Percentiles rank a stretch among this genome's conserved stretches.
phyloP scores from a whole-genome alignment of 768 basidiomycete genomes.

The Boletus tomentosulus region DNA sequence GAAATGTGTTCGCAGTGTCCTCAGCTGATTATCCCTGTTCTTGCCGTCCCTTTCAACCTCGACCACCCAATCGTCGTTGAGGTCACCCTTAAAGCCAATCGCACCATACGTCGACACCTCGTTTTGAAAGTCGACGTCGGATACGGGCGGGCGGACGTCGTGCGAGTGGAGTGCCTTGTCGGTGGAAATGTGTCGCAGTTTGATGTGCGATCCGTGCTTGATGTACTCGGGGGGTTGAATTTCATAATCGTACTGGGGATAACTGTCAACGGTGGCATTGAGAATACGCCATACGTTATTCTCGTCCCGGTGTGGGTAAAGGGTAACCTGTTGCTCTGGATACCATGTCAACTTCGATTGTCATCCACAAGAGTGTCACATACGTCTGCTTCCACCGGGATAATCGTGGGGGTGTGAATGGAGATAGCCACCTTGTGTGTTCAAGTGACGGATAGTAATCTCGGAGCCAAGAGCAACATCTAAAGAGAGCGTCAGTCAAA shows the following conservation, averaged over 20 bases:
- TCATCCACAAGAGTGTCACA: slow-evolving; percentile 20
- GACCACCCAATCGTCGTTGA: slow-evolving; percentile 90
- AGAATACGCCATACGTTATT: slow-evolving; percentile 91
- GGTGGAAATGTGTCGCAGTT: slow-evolving; percentile 75
- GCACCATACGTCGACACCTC: slow-evolving; percentile 95
- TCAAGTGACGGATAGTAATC: slow-evolving; percentile 82
- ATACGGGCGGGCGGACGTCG: slow-evolving; percentile 89
- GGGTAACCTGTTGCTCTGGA: slow-evolving; percentile 94
- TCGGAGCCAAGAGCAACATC: slow-evolving; percentile 85
- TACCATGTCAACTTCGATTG: not conserved
- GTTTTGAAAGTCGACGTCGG: slow-evolving; percentile 98
- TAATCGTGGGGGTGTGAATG: slow-evolving; percentile 93
- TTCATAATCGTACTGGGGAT: slow-evolving; percentile 46
- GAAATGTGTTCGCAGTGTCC: slow-evolving; percentile 80
- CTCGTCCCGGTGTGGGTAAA: slow-evolving; percentile 98
- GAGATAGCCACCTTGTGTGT: slow-evolving; percentile 98
- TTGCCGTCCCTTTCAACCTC: slow-evolving; percentile 74
- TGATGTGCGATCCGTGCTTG: slow-evolving; percentile 64
- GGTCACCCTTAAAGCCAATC: slow-evolving; percentile 78
- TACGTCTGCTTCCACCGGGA: slow-evolving; percentile 88
- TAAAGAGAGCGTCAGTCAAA: slow-evolving; percentile 21
- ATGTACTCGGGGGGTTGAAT: slow-evolving; percentile 58
- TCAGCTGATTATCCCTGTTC: slow-evolving; percentile 63
- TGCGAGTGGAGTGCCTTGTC: slow-evolving; percentile 92
- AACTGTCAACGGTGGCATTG: slow-evolving; percentile 57